These are phyloP conservation scores for Cicer yamashitae DNA, from an alignment of 306 rosid genomes.

Conservation along the genomic window DNA sequence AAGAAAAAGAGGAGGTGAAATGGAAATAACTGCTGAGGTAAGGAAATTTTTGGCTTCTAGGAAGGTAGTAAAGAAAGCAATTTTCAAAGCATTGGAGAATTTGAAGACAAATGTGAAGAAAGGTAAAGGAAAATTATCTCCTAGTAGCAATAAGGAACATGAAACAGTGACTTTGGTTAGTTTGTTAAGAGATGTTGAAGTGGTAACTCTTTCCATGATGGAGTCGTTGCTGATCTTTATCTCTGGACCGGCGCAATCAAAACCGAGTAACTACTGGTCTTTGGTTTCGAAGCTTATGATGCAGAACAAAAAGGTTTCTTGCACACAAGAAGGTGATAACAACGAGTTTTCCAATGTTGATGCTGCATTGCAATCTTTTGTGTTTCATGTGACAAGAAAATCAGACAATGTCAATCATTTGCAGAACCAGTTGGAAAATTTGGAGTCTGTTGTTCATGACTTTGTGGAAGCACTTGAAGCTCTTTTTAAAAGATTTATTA, in stretches of 20 bases:
- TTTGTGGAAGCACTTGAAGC: constrained; percentile 52
- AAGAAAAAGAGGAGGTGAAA: constrained; percentile 57
- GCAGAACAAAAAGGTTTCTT: constrained; percentile 38
- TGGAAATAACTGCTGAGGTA: constrained; percentile 51
- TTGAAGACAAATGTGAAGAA: constrained; percentile 42
- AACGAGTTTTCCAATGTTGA: constrained; percentile 59
- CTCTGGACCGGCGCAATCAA: constrained; percentile 40
- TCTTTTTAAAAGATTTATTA: constrained; percentile 54
- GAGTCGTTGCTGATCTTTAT: constrained; percentile 47
- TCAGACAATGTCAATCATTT: constrained; percentile 43
- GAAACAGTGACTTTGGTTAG: constrained; percentile 39
- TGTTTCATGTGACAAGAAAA: constrained; percentile 44
- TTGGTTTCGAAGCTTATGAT: constrained; percentile 53
- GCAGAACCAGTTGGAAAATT: constrained; percentile 47
- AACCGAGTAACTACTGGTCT: constrained; percentile 47
- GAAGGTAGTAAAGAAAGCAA: constrained; percentile 56
- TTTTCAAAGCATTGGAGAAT: constrained; percentile 52
- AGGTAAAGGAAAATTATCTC: constrained; percentile 41
- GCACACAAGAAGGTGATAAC: constrained; percentile 43
- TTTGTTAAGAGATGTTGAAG: constrained; percentile 49
- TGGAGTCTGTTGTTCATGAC: constrained; percentile 55
- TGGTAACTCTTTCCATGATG: constrained; percentile 40
- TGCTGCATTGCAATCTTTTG: constrained; percentile 56
- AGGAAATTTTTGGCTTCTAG: constrained; percentile 59
- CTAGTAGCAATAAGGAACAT: constrained; percentile 39